Evolutionary conservation across 2,329 filamentous ascomycete genomes (phyloP), one percentile per base, ranked within the genome.

Genomic region (Teratosphaeria pseudoeucalypti): DNA sequence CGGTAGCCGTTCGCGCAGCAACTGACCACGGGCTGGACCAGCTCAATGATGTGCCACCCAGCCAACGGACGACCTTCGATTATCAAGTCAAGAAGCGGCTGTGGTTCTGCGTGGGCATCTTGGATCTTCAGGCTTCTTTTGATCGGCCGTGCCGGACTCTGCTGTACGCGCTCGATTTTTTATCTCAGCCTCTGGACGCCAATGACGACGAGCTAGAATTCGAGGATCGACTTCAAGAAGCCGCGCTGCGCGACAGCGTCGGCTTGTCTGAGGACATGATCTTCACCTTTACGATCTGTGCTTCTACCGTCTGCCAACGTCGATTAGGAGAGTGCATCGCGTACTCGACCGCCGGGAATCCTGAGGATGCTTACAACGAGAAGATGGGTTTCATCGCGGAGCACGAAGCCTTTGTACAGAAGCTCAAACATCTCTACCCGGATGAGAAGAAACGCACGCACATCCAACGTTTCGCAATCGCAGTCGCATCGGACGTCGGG

Each of bases 41-140:
- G 26, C 26, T 47, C 6, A 34, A 27, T 27, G 34, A 47, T 43
- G 23, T 57, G 23, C 43, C 43, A 11, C 16, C 16, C 19, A 10
- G n/a, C 23, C 43, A 49, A 49, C 19, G 43, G 6, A 19, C 43
- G 9, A 49, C 43, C 16, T 23, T 49, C 43, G 55, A 57, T n/a
- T 43, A 37, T 14, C 34, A 57, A 52, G 26, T 47, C 37, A 26
- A 43, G 55, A 47, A 27, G 34, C 56, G 49, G 26, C 29, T 58
- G 49, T 58, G 56, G 56, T 58, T 19, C 32, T 29, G 16, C 14
- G 37, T 58, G 11, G 43, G 56, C 11, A 47, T 58, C 3, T 6
- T 58, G 26, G 56, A 58, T 39, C 29, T 54, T 34, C 56, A 58
- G 34, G 23, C 47, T 11, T 47, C 56, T 19, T 54, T 58, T 29